Evolutionary conservation across 345 rosid species (phyloP).

Genomic region (Psidium guajava): DNA sequence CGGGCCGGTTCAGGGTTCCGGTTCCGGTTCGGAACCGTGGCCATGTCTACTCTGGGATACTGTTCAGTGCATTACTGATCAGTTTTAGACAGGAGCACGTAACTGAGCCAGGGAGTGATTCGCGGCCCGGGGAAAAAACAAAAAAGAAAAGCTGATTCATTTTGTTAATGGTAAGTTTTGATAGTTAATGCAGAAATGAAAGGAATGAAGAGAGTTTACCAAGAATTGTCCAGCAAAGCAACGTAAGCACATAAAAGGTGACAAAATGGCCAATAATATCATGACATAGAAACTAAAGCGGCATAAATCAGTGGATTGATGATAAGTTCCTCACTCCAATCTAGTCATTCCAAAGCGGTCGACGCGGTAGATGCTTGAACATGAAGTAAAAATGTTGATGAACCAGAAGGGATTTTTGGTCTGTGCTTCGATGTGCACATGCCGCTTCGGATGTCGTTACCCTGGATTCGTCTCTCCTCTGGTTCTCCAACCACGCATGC

Average conservation of each 20-base stretch:
- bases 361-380: background rate
- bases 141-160: background rate
- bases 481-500: background rate
- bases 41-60: background rate
- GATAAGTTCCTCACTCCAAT: too few species aligned
- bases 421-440: background rate
- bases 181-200: background rate
- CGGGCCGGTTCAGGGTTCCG: too few species aligned
- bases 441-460: background rate
- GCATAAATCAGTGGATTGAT: too few species aligned
- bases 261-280: background rate
- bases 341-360: background rate
- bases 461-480: background rate
- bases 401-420: background rate
- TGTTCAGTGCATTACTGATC: background rate
- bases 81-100: background rate
- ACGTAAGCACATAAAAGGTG: background rate
- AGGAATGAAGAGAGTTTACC: background rate
- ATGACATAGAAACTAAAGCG: background rate
- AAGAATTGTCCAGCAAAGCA: background rate
- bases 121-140: background rate
- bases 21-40: too few species aligned
- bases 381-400: background rate
- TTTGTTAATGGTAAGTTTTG: background rate
- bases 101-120: background rate